phyloP scores from a whole-genome alignment of 345 rosid species.

The Heritiera littoralis region DNA sequence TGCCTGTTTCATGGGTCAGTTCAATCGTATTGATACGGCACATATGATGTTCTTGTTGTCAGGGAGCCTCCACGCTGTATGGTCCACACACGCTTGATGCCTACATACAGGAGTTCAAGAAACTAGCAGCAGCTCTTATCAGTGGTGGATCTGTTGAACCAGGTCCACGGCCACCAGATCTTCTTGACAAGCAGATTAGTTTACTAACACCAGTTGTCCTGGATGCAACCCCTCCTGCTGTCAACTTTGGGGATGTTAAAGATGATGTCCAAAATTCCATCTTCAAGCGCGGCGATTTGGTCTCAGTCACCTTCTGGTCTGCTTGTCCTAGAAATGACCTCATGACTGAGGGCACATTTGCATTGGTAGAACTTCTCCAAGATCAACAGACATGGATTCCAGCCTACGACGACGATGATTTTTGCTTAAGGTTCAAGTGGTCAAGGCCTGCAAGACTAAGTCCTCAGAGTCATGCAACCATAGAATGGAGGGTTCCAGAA shows the following conservation, averaged over 20 bases:
- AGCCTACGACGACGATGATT: conserved; percentile 86
- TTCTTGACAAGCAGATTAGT: conserved; percentile 66
- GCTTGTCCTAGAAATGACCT: conserved; percentile 89
- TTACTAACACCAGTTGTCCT: conserved; percentile 66
- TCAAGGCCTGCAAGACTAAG: conserved; percentile 70
- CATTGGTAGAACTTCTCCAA: conserved; percentile 70
- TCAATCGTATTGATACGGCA: neutral
- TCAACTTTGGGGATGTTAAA: conserved; percentile 71
- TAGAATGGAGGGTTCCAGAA: conserved; percentile 74
- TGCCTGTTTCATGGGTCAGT: conserved; percentile 1
- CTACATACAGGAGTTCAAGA: conserved; percentile 84
- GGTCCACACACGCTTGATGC: conserved; percentile 87
- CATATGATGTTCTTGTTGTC: conserved; percentile 1
- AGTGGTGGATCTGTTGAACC: conserved; percentile 43
- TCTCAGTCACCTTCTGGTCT: conserved; percentile 76
- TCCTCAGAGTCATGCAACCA: conserved; percentile 58
- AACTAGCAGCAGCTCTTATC: conserved; percentile 65
- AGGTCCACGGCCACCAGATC: conserved; percentile 76
- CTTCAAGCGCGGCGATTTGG: conserved; percentile 57
- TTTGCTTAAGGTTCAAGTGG: conserved; percentile 80
- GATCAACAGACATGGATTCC: conserved; percentile 61
- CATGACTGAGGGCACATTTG: conserved; percentile 86
- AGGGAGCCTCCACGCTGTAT: conserved; percentile 89
- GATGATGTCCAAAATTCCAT: conserved; percentile 66
- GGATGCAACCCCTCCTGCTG: conserved; percentile 63